phyloP scores from a whole-genome alignment of 1,139 yeast genomes.

The Sugiyamaella sp. region DNA sequence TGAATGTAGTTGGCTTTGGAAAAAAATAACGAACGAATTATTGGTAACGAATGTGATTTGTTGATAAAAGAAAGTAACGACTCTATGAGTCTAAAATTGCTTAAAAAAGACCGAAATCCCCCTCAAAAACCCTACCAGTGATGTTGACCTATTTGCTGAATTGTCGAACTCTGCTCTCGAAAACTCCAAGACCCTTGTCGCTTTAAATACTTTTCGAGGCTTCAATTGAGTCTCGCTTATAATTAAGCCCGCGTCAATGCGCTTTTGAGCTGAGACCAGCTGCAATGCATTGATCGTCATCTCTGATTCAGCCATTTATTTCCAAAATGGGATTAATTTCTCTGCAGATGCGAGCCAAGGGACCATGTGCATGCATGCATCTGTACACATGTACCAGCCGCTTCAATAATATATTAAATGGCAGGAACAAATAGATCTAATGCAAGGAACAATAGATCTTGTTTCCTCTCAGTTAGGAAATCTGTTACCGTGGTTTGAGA shows the following conservation, averaged over 20 bases:
- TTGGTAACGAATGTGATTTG: conserved; percentile 3
- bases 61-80: conserved; percentile 11
- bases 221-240: neutral
- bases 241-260: conserved; percentile 1
- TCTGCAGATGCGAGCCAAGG: conserved; percentile 6
- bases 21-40: neutral
- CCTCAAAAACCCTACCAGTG: neutral
- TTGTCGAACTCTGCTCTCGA: neutral
- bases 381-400: neutral
- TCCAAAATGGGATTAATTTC: conserved; percentile 10
- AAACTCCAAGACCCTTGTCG: neutral
- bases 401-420: neutral
- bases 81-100: conserved; percentile 11
- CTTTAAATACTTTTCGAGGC: neutral
- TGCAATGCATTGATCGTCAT: conserved; percentile 7
- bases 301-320: conserved; percentile 14
- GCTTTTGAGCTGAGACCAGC: neutral
- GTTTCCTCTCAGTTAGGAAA: neutral
- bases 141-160: neutral
- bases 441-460: neutral
- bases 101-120: conserved; percentile 5
- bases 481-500: neutral
- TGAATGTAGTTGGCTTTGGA: neutral
- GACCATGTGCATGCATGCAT: neutral
- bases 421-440: neutral